These are phyloP conservation scores for Papiliotrema laurentii DNA, from an alignment of 1,284 basidiomycete genomes.

Conservation along the genomic window DNA sequence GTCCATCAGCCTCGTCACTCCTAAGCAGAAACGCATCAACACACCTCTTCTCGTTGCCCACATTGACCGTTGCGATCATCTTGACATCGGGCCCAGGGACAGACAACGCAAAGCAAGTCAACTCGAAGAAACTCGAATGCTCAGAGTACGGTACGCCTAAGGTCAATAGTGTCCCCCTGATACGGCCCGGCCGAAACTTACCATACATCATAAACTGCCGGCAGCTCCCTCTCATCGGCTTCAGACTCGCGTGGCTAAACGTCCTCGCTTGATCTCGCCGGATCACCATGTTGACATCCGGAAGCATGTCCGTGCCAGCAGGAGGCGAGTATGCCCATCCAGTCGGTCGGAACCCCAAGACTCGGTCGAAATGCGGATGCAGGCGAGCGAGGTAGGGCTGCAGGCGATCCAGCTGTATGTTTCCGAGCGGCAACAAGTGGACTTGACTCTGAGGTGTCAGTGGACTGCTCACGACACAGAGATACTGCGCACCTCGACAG, in stretches of 20 bases:
- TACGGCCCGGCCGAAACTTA: constrained; percentile 10
- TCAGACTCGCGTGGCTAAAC: constrained; percentile 66
- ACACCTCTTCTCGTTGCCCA: constrained; percentile 65
- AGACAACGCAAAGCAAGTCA: constrained; percentile 88
- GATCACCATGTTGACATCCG: constrained; percentile 64
- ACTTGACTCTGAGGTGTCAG: constrained; percentile 58
- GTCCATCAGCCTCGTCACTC: neutral
- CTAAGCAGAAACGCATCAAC: neutral
- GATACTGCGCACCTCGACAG: constrained; percentile 51
- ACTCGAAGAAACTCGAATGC: constrained; percentile 89
- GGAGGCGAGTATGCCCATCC: constrained; percentile 86
- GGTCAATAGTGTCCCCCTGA: constrained; percentile 6
- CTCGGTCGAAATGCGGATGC: constrained; percentile 66
- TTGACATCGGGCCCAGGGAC: constrained; percentile 61
- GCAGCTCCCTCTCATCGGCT: constrained; percentile 67
- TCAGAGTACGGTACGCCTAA: constrained; percentile 86
- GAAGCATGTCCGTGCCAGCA: constrained; percentile 59
- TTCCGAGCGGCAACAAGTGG: constrained; percentile 76
- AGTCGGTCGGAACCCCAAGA: constrained; percentile 83
- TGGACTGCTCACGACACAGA: neutral
- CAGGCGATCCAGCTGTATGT: constrained; percentile 73
- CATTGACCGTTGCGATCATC: constrained; percentile 95
- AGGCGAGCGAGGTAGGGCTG: constrained; percentile 72
- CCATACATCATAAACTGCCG: constrained; percentile 68
- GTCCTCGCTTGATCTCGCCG: constrained; percentile 59